Evolutionary conservation across 2,329 filamentous ascomycete genomes (phyloP), one percentile per base, ranked within the genome.

Genomic region (Aureobasidium mangrovei): DNA sequence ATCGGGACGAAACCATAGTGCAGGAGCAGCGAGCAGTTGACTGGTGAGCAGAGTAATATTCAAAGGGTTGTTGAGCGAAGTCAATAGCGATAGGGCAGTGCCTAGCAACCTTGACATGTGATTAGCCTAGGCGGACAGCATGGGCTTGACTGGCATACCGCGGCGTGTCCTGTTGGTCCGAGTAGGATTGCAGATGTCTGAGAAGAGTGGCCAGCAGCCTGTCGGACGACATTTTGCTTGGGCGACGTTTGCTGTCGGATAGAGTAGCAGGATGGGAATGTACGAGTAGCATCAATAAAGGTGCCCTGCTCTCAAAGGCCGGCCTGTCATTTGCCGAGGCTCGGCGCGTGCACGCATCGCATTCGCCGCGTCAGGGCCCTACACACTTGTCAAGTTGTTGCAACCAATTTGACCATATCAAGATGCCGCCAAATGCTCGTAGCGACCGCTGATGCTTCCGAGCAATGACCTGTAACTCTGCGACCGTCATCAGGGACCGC

Each of bases 41-140:
- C 83, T 84, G 0, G 85, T 86, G 53, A 90, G 76, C 9, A 90
- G 75, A 39, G 82, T 80, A 62, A 89, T 76, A 67, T 91, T 91
- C 55, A 87, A 77, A 10, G 85, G 85, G 64, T 90, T 90, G 58
- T 81, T 82, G 51, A 90, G 80, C 46, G 79, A 80, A 12, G 82
- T 79, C 54, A 91, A 76, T 31, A 90, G 78, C 38, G 82, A 79
- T 18, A 80, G 77, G 12, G 85, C 86, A 42, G 83, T 85, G 59
- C 78, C 82, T 63, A 86, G 75, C 32, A 84, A 70, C 57, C 69
- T 73, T 60, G 39, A 43, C 9, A 42, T 41, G 44, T 36, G 44
- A 26, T 66, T 57, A 53, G 63, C 62, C n/a, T 27, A 32, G 9
- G 18, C 8, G 24, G 7, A 5, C 33, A n/a, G 26, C 18, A 41